Base-by-base conservation (phyloP, 164 flowering plant species). In the Liquidambar formosana region DNA sequence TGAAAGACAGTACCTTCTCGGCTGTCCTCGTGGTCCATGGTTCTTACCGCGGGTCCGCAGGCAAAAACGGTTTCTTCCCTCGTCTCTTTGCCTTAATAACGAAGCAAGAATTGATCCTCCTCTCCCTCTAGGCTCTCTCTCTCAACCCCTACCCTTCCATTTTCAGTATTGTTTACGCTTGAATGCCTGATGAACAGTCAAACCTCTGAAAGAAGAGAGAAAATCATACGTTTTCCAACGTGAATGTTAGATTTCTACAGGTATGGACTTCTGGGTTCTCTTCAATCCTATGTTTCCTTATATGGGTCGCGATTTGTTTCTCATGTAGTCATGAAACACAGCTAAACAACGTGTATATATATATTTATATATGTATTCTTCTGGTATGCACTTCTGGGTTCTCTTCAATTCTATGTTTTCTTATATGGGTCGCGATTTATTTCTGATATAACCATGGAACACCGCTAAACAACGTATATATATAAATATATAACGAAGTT, bases 371-470 rank as follows among this genome's bases (percentile, higher is more conserved):
- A n/a, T n/a, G n/a, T n/a, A n/a, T n/a, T n/a, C n/a, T n/a, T n/a
- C n/a, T n/a, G 72, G 71, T 71, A 18, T 28, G 67, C 18, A 46
- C 28, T 28, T 53, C 60, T 64, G 69, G 66, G 72, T 57, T 58
- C 5, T 23, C 45, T 60, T 63, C 23, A 45, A 23, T 63, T 71
- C 14, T 26, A 14, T n/a, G 61, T 58, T 63, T 67, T 41, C 47
- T 53, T 46, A 41, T 25, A 25, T 61, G 70, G 73, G 51, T 61
- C 12, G 19, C 38, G 5, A 5, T 19, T 57, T 56, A 4, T 49
- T 49, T 49, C 14, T 16, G 6, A 5, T 49, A n/a, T 49, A 5
- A n/a, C 14, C n/a, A 2, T 33, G 41, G 6, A 6, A 6, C 41
- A 33, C 41, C 41, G 6, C 41, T 33, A 2, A 6, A 33, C 41